Evolutionary conservation across 2,329 filamentous ascomycete species (phyloP), one percentile per base, ranked within the genome.

Genomic region (Talaromyces sp.): DNA sequence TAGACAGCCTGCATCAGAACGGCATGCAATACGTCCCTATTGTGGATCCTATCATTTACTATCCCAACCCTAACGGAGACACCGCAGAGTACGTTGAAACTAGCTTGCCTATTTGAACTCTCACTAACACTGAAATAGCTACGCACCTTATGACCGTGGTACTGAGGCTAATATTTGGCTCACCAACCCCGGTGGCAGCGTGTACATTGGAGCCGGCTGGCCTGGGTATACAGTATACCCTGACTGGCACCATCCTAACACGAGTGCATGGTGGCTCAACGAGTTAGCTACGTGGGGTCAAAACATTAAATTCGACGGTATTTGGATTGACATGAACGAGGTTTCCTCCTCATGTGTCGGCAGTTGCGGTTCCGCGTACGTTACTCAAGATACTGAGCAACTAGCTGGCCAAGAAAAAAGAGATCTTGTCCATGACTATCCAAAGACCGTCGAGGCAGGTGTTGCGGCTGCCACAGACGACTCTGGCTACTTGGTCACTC

Each of bases 271-370:
- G 79, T 88, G 85, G 85, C 77, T 80, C 22, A 79, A 84, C 44
- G 79, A 82, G 65, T 78, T 87, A 69, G 70, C 73, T 11, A 71
- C 69, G 2, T 86, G 81, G 75, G 74, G 84, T 68, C 75, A 82
- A 47, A 81, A 85, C 32, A 67, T 86, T 13, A 74, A 79, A 0
- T 85, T 81, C 67, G 81, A 83, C 60, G 81, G 79, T 13, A 73
- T 79, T 63, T 86, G 84, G 85, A 82, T 86, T 61, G 85, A 87
- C 62, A 87, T 87, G 84, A 81, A 73, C 54, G 85, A 87, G 66
- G 84, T 83, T 2, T 82, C 82, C 5, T 86, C 83, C 0, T 87
- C 87, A 76, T 92, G 89, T 66, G 80, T 88, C 8, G 89, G 90
- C 4, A 88, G 85, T 65, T 92, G 90, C 68, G 90, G 90, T 27